phyloP scores from a whole-genome alignment of 2,329 filamentous ascomycete genomes.

The Elsinoe australis region DNA sequence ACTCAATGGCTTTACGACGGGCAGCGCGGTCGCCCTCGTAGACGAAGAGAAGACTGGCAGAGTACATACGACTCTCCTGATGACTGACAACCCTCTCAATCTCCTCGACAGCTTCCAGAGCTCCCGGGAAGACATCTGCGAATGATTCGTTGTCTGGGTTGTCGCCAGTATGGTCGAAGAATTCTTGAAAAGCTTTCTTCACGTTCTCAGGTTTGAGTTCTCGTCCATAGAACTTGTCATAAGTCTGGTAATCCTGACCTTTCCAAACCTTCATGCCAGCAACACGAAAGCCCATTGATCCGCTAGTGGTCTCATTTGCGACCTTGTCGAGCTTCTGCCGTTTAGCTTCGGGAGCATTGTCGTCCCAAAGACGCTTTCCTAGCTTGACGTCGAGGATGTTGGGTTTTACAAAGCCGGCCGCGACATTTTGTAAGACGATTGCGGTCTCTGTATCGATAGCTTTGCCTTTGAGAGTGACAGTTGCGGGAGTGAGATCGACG shows the following conservation, averaged over 20 bases:
- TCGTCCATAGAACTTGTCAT: slow-evolving; percentile 60
- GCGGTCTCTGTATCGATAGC: slow-evolving; percentile 69
- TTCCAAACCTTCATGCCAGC: slow-evolving; percentile 58
- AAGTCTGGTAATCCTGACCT: slow-evolving; percentile 46
- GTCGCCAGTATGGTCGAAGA: slow-evolving; percentile 42
- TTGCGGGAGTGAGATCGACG: slow-evolving; percentile 7
- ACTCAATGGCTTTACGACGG: slow-evolving; percentile 31
- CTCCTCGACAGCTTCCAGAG: slow-evolving; percentile 41
- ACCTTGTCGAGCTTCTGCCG: slow-evolving; percentile 53
- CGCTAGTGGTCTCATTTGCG: slow-evolving; percentile 51
- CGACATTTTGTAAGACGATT: slow-evolving; percentile 78
- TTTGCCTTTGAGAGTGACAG: slow-evolving; percentile 42
- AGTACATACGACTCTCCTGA: slow-evolving; percentile 61
- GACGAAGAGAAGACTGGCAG: slow-evolving; percentile 55
- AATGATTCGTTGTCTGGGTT: slow-evolving; percentile 36
- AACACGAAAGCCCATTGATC: slow-evolving; percentile 55
- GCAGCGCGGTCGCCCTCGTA: slow-evolving; percentile 57
- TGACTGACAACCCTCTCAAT: slow-evolving; percentile 51
- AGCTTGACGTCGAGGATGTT: slow-evolving; percentile 94
- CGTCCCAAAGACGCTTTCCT: slow-evolving; percentile 77
- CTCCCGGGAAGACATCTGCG: slow-evolving; percentile 34
- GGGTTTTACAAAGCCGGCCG: slow-evolving; percentile 69
- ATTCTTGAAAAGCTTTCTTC: slow-evolving; percentile 50
- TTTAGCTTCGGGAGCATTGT: slow-evolving; percentile 54
- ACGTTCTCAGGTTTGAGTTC: slow-evolving; percentile 50